Conservation (phyloP, 768 basidiomycete species). For the Lactarius tabidus region DNA sequence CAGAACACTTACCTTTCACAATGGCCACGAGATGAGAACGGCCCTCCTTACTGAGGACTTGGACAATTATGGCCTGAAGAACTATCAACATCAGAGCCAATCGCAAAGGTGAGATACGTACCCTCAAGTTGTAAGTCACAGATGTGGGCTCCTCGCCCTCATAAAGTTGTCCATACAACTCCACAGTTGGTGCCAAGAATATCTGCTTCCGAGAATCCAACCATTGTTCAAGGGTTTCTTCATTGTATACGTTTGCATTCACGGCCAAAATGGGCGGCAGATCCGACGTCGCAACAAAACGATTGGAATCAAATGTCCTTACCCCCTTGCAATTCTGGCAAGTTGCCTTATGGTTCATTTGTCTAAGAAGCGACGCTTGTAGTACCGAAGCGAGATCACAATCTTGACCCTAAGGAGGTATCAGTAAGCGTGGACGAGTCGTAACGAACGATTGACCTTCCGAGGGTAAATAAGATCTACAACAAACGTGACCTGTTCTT, state of each 20-base stretch:
- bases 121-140: conserved; percentile 68
- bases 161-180: conserved; percentile 56
- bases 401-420: conserved; percentile 35
- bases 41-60: conserved; percentile 67
- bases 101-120: conserved; percentile 35
- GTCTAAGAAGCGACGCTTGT: conserved; percentile 70
- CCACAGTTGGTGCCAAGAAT: conserved; percentile 58
- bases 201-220: conserved; percentile 53
- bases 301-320: conserved; percentile 63
- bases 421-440: conserved; percentile 6
- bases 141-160: conserved; percentile 53
- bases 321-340: conserved; percentile 82
- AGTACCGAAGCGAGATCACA: conserved; percentile 65
- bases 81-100: neutral
- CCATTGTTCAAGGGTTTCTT: conserved; percentile 75
- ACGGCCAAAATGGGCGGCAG: conserved; percentile 83
- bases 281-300: conserved; percentile 57
- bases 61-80: conserved; percentile 71
- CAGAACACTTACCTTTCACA: conserved; percentile 58
- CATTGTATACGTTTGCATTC: conserved; percentile 77
- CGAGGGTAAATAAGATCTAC: conserved; percentile 85
- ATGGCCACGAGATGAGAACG: conserved; percentile 85
- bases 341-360: conserved; percentile 79
- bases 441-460: conserved; percentile 47
- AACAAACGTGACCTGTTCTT: conserved; percentile 77